Percentiles rank a stretch among this genome's conserved stretches.
These are phyloP conservation scores for Rhodotorula sp. DNA, from an alignment of 1,284 basidiomycete genomes.

Conservation along the genomic window DNA sequence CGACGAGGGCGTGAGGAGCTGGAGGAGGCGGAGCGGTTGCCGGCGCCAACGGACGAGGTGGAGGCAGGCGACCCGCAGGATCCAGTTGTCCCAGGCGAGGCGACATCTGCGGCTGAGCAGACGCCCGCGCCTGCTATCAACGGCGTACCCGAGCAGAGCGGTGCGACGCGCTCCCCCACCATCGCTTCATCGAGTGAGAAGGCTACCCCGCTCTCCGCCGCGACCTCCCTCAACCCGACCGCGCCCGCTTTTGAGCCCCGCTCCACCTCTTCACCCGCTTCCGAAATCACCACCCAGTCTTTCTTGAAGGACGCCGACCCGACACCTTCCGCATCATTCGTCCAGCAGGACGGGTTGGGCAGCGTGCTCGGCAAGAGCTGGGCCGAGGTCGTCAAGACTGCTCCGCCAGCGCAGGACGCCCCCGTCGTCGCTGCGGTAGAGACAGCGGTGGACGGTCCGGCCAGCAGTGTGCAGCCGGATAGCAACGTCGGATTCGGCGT, in stretches of 20 bases:
- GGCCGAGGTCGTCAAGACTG: conserved; percentile 52
- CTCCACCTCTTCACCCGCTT: neutral
- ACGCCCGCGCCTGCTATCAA: too few relatives aligned
- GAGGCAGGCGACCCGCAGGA: neutral
- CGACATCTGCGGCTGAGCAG: neutral
- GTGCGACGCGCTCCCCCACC: neutral
- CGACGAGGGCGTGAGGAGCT: neutral
- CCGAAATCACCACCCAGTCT: too few relatives aligned
- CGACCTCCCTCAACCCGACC: conserved; percentile 5
- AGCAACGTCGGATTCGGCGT: neutral
- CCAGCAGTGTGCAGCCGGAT: neutral
- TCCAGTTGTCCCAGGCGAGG: neutral
- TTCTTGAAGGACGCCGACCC: too few relatives aligned
- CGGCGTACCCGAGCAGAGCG: too few relatives aligned
- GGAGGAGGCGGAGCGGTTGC: neutral
- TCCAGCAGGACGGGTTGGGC: neutral
- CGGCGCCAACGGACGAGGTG: neutral
- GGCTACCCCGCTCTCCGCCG: too few relatives aligned
- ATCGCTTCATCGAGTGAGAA: neutral
- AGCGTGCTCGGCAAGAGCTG: conserved; percentile 55
- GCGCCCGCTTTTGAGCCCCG: conserved; percentile 16
- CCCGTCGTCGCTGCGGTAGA: neutral
- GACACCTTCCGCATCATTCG: neutral
- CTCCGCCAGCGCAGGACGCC: conserved; percentile 23
- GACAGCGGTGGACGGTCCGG: too few relatives aligned